Base-by-base conservation (phyloP, 78 protist species). In the Dictyostelium firmibasis region DNA sequence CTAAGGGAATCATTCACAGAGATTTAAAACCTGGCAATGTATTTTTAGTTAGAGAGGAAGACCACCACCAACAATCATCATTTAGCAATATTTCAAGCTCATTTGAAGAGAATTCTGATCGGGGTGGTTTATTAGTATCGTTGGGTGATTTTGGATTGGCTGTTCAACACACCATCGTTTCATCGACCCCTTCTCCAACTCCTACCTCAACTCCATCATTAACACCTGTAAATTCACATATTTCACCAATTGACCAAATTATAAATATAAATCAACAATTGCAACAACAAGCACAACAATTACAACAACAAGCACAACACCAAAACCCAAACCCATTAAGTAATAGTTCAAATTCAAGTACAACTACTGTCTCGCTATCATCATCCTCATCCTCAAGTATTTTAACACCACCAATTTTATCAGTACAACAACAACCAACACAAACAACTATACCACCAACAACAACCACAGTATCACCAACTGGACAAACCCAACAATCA, bases 1-100 rank as follows among this genome's bases (percentile, higher is more conserved):
- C 92, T 1, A 86, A 91, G 33, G 94, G 97, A 8, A 95, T 95
- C 10, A 86, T 95, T 27, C 97, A 95, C 75, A 33, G 97, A 3
- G 97, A 95, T 83, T 69, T 95, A 16, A 95, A 95, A n/a, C 97
- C 97, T 14, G 97, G 91, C 27, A 95, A 88, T 41, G 75, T 89
- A 11, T 84, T 86, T 41, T 76, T 94, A 0, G 87, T 83, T 7
- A 25, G 87, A 41, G 53, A 27, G 5, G 86, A 78, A 14, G 86
- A 82, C n/a, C 31, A 44, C 31, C 20, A 11, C 8, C 50, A 31
- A 47, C 38, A 64, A 4, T 47, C 85, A 29, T 74, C 78, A 53
- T 31, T 74, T 14, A 25, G 3, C 23, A 38, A 53, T 25, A 27
- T 43, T 3, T 75, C 84, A 43, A 18, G 20, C 7, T 47, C 67